Evolutionary conservation across 108 stramenopile species (phyloP).

Genomic region (Cylindrotheca fusiformis): DNA sequence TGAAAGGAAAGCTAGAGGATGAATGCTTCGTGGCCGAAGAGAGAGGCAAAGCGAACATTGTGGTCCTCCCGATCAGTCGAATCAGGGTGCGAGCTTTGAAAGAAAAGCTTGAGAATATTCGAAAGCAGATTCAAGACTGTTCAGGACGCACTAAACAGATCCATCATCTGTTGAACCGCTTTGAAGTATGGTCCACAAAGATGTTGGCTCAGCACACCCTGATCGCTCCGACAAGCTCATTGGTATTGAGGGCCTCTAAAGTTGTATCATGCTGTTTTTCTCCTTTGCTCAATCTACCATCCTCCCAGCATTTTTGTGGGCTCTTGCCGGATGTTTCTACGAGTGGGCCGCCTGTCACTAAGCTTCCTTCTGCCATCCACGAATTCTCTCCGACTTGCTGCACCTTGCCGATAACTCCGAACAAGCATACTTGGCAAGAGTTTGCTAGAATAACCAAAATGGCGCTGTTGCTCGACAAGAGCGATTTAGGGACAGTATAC

Average conservation of each 20-base stretch:
- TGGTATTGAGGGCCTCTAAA: neutral
- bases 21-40: constrained; percentile 1
- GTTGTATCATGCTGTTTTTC: constrained; percentile 12
- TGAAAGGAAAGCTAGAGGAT: constrained; percentile 3
- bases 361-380: constrained; percentile 10
- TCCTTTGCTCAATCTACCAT: constrained; percentile 30
- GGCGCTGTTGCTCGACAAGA: constrained; percentile 22
- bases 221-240: constrained; percentile 2
- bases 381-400: constrained; percentile 6
- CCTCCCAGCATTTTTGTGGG: constrained; percentile 10
- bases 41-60: neutral
- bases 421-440: constrained; percentile 40
- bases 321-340: constrained; percentile 4
- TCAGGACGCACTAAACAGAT: constrained; percentile 16
- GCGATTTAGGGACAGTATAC: neutral
- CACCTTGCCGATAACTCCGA: constrained; percentile 36
- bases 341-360: neutral
- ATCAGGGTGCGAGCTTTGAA: too few species aligned
- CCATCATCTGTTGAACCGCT: constrained; percentile 18
- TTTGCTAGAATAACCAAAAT: constrained; percentile 31
- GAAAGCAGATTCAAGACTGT: neutral
- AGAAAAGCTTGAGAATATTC: constrained; percentile 4
- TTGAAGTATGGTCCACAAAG: constrained; percentile 45
- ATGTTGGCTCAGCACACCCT: constrained; percentile 32
- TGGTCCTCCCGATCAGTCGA: neutral